A percentile compares a stretch with the other conserved stretches of the same genome.
phyloP scores from a whole-genome alignment of 1,139 yeast genomes.

The Pichia sp. region DNA sequence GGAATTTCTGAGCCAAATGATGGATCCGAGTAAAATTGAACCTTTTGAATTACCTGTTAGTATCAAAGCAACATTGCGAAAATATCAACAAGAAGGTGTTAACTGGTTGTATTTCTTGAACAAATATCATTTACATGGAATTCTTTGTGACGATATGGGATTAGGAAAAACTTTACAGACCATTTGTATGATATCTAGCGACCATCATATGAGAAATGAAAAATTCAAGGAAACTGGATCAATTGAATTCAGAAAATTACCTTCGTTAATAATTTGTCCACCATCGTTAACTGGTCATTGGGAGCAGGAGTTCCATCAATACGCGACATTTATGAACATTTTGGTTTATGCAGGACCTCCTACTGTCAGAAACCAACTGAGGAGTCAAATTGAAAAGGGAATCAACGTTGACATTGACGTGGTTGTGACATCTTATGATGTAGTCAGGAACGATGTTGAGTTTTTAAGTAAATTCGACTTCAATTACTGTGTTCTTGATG shows the following conservation, averaged over 20 bases:
- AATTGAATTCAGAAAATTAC: constrained; percentile 65
- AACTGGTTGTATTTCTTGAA: constrained; percentile 96
- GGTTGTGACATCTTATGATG: constrained; percentile 92
- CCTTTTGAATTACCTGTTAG: constrained; percentile 86
- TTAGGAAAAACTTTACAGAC: constrained; percentile 96
- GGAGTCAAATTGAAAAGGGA: constrained; percentile 17
- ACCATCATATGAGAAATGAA: constrained; percentile 78
- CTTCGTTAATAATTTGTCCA: constrained; percentile 88
- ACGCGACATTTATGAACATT: constrained; percentile 80
- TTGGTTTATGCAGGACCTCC: constrained; percentile 93
- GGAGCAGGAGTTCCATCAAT: constrained; percentile 91
- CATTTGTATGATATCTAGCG: constrained; percentile 93
- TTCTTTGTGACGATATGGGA: constrained; percentile 99
- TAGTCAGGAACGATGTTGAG: constrained; percentile 84
- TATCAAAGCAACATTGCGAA: constrained; percentile 86
- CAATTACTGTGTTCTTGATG: constrained; percentile 94
- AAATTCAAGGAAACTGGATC: constrained; percentile 53
- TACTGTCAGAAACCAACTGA: constrained; percentile 50
- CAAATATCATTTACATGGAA: constrained; percentile 92
- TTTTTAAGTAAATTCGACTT: constrained; percentile 54
- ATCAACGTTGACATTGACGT: constrained; percentile 45
- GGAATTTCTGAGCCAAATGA: constrained; percentile 93
- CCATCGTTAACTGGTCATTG: constrained; percentile 98
- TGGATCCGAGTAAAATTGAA: constrained; percentile 92
- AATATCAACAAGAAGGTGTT: constrained; percentile 97